Conservation (phyloP, 139 green algal genomes). For the Chloropicon primus region DNA sequence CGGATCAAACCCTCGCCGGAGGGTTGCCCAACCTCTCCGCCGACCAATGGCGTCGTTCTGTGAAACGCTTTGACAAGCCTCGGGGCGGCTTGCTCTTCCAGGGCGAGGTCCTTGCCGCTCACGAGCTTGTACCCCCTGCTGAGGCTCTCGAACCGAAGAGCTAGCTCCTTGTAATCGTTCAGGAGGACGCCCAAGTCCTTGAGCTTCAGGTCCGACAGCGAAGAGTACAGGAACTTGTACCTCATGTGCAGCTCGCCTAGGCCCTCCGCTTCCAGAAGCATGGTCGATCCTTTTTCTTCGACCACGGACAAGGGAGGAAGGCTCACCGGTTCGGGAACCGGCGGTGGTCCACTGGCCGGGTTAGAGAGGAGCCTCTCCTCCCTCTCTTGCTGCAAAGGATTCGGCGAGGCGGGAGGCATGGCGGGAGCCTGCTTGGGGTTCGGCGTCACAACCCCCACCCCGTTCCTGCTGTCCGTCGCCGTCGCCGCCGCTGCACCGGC, state of each 20-base stretch:
- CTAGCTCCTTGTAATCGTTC: constrained; percentile 8
- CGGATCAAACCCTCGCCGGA: background rate
- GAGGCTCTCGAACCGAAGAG: constrained; percentile 10
- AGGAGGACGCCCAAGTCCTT: constrained; percentile 6
- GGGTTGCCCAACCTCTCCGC: background rate
- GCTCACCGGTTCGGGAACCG: background rate
- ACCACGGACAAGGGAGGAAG: background rate
- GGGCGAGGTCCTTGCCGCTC: background rate
- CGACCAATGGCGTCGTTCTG: background rate
- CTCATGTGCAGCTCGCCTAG: background rate
- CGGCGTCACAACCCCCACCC: constrained; percentile 31
- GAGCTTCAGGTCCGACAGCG: constrained; percentile 4
- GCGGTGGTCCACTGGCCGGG: background rate
- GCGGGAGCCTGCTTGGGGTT: constrained; percentile 37
- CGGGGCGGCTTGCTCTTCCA: background rate
- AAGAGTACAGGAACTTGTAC: constrained; percentile 9
- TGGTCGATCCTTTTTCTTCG: background rate
- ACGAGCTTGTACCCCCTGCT: background rate
- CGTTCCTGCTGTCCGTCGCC: constrained; percentile 27
- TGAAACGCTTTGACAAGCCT: background rate
- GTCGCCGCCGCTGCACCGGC: constrained; percentile 38
- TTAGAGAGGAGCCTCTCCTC: background rate
- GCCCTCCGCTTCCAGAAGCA: background rate
- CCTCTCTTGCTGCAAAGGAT: background rate
- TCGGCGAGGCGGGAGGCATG: background rate